These are phyloP conservation scores for Monilinia polystroma DNA, from an alignment of 2,329 filamentous ascomycete genomes.

Conservation along the genomic window DNA sequence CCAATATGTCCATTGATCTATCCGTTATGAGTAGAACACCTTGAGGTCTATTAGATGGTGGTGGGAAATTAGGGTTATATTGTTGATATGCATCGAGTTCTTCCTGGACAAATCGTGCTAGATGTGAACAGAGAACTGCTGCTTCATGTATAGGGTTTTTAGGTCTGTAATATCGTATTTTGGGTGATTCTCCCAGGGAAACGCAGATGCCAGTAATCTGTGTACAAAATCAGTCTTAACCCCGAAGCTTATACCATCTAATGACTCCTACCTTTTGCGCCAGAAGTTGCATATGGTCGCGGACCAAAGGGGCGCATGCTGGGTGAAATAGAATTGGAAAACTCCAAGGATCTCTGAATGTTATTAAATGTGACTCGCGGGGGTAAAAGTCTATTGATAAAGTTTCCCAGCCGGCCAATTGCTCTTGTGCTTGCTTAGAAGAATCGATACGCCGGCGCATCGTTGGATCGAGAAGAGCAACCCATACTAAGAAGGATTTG, in stretches of 20 bases:
- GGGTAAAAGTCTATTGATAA: constrained; percentile 88
- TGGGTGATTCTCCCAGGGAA: constrained; percentile 88
- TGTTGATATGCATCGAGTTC: constrained; percentile 88
- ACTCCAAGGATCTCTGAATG: constrained; percentile 92
- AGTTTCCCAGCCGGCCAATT: constrained; percentile 77
- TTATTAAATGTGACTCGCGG: constrained; percentile 85
- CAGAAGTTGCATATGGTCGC: constrained; percentile 76
- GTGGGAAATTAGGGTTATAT: constrained; percentile 80
- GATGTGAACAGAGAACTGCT: constrained; percentile 78
- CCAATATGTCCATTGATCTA: constrained; percentile 86
- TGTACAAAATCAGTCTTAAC: constrained; percentile 28
- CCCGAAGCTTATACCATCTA: not conserved
- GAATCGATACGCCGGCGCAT: constrained; percentile 73
- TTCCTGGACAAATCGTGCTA: constrained; percentile 87
- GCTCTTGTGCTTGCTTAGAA: constrained; percentile 65
- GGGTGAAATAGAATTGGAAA: constrained; percentile 93
- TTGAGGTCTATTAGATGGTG: constrained; percentile 72
- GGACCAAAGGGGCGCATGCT: constrained; percentile 79
- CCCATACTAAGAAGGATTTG: constrained; percentile 82
- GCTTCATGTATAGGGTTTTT: constrained; percentile 77
- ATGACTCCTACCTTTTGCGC: constrained; percentile 74
- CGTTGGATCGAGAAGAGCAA: constrained; percentile 65
- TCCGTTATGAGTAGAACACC: constrained; percentile 85
- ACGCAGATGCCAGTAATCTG: constrained; percentile 86
- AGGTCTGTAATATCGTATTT: constrained; percentile 87